A percentile compares a stretch with the other conserved stretches of the same genome.
phyloP scores from a whole-genome alignment of 768 basidiomycete genomes.

The Phaffia australis region DNA sequence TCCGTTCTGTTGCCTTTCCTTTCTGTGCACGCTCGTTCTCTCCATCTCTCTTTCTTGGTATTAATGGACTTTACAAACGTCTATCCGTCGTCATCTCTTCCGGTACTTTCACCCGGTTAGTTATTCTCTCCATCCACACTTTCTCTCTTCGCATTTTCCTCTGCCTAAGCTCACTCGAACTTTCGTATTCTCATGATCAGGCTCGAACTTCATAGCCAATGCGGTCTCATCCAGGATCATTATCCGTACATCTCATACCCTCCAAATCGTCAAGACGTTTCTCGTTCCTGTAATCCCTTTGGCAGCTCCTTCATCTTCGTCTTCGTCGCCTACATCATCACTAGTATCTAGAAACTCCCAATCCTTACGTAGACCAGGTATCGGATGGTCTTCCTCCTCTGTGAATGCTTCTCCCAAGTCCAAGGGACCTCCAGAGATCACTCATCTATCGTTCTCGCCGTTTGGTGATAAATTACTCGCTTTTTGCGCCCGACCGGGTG shows the following conservation, averaged over 20 bases:
- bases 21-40: too few relatives aligned
- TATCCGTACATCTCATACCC: constrained; percentile 69
- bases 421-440: constrained; percentile 44
- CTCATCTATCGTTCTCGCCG: constrained; percentile 72
- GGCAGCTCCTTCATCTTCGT: not conserved
- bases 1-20: too few relatives aligned
- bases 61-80: too few relatives aligned
- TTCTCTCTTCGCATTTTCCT: not conserved
- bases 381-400: not conserved
- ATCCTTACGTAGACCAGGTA: not conserved
- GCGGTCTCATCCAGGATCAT: constrained; percentile 68
- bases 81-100: too few relatives aligned
- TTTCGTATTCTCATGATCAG: constrained; percentile 74
- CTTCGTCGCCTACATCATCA: not conserved
- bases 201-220: constrained; percentile 73
- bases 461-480: constrained; percentile 80
- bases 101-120: too few relatives aligned
- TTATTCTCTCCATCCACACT: not conserved
- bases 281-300: constrained; percentile 6
- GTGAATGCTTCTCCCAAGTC: not conserved
- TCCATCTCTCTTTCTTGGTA: too few relatives aligned
- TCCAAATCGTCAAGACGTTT: constrained; percentile 67
- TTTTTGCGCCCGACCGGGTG: constrained; percentile 58
- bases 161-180: constrained; percentile 38
- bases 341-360: too few relatives aligned